Percentiles rank a stretch among this genome's conserved stretches.
Evolutionary conservation across 768 basidiomycete species (phyloP).

Genomic region (Panus rudis): DNA sequence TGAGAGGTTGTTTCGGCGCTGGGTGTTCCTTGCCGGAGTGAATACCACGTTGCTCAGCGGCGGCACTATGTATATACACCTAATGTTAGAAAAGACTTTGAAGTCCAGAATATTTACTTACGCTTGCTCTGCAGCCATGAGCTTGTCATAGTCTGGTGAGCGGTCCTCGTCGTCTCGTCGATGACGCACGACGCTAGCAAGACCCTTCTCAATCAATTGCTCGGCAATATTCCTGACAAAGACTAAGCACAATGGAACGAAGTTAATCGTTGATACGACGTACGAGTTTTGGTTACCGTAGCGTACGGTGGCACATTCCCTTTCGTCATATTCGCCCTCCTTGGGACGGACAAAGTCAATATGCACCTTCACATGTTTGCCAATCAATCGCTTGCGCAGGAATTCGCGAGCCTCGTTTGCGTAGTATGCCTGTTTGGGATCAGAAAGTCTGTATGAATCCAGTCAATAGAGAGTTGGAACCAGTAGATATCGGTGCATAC

Average conservation of each 20-base stretch:
- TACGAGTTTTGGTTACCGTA: constrained; percentile 78
- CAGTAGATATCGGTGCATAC: constrained; percentile 32
- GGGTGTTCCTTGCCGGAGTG: constrained; percentile 90
- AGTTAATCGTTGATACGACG: constrained; percentile 22
- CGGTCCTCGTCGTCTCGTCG: constrained; percentile 93
- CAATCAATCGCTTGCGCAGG: constrained; percentile 85
- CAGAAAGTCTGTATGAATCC: constrained; percentile 55
- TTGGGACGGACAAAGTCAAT: constrained; percentile 88
- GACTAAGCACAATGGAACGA: neutral
- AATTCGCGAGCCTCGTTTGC: constrained; percentile 93
- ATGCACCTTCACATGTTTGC: constrained; percentile 75
- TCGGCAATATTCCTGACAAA: constrained; percentile 79
- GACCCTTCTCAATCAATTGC: constrained; percentile 87
- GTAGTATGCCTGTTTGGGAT: constrained; percentile 80
- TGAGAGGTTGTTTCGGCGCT: constrained; percentile 72
- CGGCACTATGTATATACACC: constrained; percentile 49
- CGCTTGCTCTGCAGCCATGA: constrained; percentile 92
- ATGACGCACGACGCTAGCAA: constrained; percentile 86
- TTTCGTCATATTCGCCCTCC: constrained; percentile 91
- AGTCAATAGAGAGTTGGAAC: constrained; percentile 4
- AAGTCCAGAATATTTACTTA: constrained; percentile 32
- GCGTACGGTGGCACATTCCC: constrained; percentile 85
- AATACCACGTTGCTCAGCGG: constrained; percentile 70
- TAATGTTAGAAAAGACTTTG: constrained; percentile 2
- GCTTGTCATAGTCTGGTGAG: constrained; percentile 92